phyloP scores from a whole-genome alignment of 768 basidiomycete genomes.

The Hygrophorus pudorinus region DNA sequence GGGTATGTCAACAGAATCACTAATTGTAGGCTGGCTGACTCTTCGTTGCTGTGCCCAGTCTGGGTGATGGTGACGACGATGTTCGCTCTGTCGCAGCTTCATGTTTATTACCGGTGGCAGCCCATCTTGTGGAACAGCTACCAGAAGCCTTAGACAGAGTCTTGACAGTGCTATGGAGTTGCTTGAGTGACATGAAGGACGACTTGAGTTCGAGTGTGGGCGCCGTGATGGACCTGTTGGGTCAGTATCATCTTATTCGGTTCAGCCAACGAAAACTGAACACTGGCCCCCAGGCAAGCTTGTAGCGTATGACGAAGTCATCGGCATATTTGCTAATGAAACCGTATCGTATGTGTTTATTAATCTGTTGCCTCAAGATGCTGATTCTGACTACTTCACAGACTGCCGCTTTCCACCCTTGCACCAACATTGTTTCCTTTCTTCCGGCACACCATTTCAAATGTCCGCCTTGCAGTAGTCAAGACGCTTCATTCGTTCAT shows the following conservation, averaged over 20 bases:
- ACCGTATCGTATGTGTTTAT: conserved; percentile 53
- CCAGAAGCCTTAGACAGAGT: conserved; percentile 64
- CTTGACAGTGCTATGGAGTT: conserved; percentile 82
- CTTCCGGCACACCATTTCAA: conserved; percentile 93
- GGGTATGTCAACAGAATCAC: conserved; percentile 45
- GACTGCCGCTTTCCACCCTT: conserved; percentile 71
- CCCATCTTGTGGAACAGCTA: conserved; percentile 66
- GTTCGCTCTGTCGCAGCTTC: conserved; percentile 93
- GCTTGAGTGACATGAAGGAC: conserved; percentile 88
- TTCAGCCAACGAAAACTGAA: neutral
- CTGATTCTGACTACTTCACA: conserved; percentile 19
- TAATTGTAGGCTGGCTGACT: neutral
- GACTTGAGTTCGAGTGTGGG: conserved; percentile 95
- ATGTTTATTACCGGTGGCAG: conserved; percentile 82
- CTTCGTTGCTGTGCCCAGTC: conserved; percentile 30
- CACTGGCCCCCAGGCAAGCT: conserved; percentile 54
- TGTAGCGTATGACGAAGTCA: conserved; percentile 70
- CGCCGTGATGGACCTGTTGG: conserved; percentile 95
- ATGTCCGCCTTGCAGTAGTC: conserved; percentile 88
- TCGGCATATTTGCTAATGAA: conserved; percentile 60
- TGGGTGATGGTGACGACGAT: conserved; percentile 89
- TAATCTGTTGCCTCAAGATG: neutral
- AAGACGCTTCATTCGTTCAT: conserved; percentile 85
- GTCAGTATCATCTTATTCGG: conserved; percentile 25
- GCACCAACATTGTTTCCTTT: conserved; percentile 89